A percentile compares a stretch with the other conserved stretches of the same genome.
Evolutionary conservation across 306 rosid species (phyloP).

Genomic region (Ochetophila trinervis): DNA sequence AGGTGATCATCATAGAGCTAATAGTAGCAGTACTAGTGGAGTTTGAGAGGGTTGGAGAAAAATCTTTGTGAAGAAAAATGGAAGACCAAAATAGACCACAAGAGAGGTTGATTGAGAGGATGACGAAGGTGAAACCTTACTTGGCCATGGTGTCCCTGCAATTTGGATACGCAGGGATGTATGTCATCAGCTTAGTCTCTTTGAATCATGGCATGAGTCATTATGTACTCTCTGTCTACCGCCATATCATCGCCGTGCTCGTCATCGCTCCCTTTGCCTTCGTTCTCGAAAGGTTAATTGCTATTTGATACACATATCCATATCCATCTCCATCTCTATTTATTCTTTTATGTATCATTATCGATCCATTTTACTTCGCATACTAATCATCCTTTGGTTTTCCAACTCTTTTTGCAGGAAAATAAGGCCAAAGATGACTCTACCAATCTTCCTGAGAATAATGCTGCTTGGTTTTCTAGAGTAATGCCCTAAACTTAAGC

Average conservation of each 20-base stretch:
- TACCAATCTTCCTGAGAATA: conserved; percentile 70
- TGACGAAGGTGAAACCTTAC: conserved; percentile 63
- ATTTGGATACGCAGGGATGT: conserved; percentile 93
- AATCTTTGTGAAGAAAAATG: conserved; percentile 22
- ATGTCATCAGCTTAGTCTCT: conserved; percentile 80
- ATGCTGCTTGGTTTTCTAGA: conserved; percentile 81
- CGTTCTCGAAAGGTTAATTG: conserved; percentile 78
- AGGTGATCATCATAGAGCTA: too few relatives aligned
- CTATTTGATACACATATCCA: not conserved
- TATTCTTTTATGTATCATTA: not conserved
- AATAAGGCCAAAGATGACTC: conserved; percentile 89
- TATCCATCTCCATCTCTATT: not conserved
- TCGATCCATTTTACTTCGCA: not conserved
- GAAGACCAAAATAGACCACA: conserved; percentile 27
- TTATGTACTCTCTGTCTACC: conserved; percentile 78
- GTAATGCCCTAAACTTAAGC: conserved; percentile 48
- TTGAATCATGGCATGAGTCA: conserved; percentile 91
- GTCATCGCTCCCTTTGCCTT: conserved; percentile 77
- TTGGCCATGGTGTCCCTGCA: conserved; percentile 88
- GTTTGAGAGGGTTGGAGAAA: conserved; percentile 33
- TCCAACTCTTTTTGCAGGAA: conserved; percentile 48
- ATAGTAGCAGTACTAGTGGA: too few relatives aligned
- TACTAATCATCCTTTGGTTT: not conserved
- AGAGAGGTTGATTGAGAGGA: conserved; percentile 4
- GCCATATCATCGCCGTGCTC: conserved; percentile 70